Conservation (phyloP, 169 alveolate species). For the Cryptosporidium parvum region DNA sequence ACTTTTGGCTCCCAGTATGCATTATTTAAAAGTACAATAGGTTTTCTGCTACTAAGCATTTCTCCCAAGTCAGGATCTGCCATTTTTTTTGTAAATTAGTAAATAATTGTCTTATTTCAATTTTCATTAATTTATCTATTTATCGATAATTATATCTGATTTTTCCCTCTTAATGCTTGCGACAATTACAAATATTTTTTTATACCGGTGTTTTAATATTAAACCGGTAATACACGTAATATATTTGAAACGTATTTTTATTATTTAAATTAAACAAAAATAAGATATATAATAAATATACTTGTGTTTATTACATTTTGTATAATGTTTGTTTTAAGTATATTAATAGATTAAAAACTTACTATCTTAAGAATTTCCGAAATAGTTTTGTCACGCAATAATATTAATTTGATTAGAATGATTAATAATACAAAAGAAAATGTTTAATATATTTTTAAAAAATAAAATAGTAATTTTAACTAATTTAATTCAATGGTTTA, state of each 20-base stretch:
- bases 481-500: not conserved
- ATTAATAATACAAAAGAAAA: too few relatives aligned
- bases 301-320: too few relatives aligned
- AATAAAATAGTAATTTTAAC: too few relatives aligned
- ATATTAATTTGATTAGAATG: too few relatives aligned
- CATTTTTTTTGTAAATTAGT: conserved; percentile 9
- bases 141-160: not conserved
- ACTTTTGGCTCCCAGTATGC: conserved; percentile 73
- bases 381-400: too few relatives aligned
- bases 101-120: not conserved
- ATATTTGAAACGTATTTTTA: too few relatives aligned
- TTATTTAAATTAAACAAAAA: too few relatives aligned
- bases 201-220: not conserved
- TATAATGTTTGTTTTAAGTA: too few relatives aligned
- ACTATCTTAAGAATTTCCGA: not conserved
- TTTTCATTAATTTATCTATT: conserved; percentile 11
- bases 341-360: too few relatives aligned
- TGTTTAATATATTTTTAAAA: too few relatives aligned
- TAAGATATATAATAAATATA: too few relatives aligned
- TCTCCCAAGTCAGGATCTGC: conserved; percentile 48
- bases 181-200: not conserved
- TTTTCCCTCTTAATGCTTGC: not conserved
- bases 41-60: conserved; percentile 28
- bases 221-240: not conserved
- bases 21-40: conserved; percentile 40